Evolutionary conservation across 805 yeast genomes (phyloP).

Genomic region (Kluyveromyces nonfermentans): DNA sequence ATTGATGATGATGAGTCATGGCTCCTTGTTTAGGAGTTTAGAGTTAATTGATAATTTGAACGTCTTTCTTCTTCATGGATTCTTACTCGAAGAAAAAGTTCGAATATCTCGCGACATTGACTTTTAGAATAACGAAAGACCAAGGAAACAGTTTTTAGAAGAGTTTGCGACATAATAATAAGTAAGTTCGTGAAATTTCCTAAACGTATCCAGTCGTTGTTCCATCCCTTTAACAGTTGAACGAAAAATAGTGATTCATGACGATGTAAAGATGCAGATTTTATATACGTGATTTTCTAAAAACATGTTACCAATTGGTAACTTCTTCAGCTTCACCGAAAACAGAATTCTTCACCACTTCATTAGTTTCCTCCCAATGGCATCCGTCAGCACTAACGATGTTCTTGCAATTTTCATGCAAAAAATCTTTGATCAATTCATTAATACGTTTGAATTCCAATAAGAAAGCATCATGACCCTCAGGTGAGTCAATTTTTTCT

Average conservation of each 20-base stretch:
- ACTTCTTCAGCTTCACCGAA: constrained; percentile 95
- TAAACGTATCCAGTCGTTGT: too few species aligned
- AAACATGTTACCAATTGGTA: constrained; percentile 69
- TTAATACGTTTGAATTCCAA: constrained; percentile 82
- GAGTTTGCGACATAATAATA: too few species aligned
- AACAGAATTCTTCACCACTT: constrained; percentile 46
- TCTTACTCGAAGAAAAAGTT: too few species aligned
- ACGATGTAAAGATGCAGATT: too few species aligned
- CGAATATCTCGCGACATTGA: too few species aligned
- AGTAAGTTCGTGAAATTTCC: too few species aligned
- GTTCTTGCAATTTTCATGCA: constrained; percentile 47
- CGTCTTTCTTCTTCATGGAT: too few species aligned
- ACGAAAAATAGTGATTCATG: too few species aligned
- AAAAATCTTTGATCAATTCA: constrained; percentile 56
- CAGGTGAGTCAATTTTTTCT: constrained; percentile 76
- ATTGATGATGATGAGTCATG: constrained; percentile 12
- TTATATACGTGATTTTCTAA: constrained; percentile 1
- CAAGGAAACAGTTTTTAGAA: too few species aligned
- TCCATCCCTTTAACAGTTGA: too few species aligned
- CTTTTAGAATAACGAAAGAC: too few species aligned
- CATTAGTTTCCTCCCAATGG: constrained; percentile 37
- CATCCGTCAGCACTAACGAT: constrained; percentile 37
- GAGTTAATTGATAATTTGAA: too few species aligned
- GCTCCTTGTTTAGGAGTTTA: constrained; percentile 13
- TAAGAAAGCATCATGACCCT: constrained; percentile 95